phyloP scores from a whole-genome alignment of 768 basidiomycete species.

The Butyriboletus loyo region DNA sequence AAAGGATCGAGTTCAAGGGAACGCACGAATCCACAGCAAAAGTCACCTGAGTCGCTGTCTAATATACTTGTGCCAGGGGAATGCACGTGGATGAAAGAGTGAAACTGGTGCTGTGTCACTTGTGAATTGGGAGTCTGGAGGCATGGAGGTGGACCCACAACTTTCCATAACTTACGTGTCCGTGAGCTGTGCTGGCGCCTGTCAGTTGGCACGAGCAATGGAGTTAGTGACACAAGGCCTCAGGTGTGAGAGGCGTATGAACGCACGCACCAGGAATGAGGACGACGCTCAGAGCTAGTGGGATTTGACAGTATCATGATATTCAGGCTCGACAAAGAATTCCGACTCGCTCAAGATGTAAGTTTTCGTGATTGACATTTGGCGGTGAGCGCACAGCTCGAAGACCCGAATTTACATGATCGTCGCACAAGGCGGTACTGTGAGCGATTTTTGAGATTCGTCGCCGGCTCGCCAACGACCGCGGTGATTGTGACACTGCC shows the following conservation, averaged over 20 bases:
- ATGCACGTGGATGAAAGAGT: background rate
- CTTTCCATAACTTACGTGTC: background rate
- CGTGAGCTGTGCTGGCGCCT: background rate
- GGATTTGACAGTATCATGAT: background rate
- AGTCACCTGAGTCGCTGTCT: background rate
- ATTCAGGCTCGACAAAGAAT: background rate
- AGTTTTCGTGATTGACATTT: background rate
- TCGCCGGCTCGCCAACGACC: background rate
- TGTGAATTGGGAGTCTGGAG: background rate
- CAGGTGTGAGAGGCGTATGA: background rate
- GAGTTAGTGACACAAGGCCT: too few species aligned
- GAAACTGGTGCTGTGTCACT: background rate
- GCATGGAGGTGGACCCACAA: conserved; percentile 8
- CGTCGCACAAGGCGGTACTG: background rate
- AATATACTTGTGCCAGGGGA: conserved; percentile 7
- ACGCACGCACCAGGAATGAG: background rate
- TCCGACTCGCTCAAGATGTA: background rate
- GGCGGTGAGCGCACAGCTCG: background rate
- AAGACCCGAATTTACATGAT: background rate
- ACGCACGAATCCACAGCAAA: background rate
- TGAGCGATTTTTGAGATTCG: background rate
- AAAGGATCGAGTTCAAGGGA: background rate
- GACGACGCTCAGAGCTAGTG: background rate
- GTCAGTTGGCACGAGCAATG: too few species aligned
- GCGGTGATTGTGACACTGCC: conserved; percentile 1